Base-by-base conservation (phyloP, 2,329 filamentous ascomycete genomes). In the Aspergillus calidoustus region DNA sequence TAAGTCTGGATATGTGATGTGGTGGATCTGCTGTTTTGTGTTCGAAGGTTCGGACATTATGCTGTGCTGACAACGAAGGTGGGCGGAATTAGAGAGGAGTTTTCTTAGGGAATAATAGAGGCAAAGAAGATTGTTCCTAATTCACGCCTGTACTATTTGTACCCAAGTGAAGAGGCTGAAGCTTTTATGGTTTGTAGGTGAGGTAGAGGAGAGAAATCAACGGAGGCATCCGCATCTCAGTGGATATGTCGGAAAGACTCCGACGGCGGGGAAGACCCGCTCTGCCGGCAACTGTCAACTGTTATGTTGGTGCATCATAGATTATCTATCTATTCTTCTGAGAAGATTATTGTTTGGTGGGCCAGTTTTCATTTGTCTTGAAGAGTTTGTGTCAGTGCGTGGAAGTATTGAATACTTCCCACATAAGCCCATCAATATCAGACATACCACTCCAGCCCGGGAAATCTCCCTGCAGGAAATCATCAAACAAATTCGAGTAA, bases 361-460 rank as follows among this genome's bases (percentile, higher is more conserved):
- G 6, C 7, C 2, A 34, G 25, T 41, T 15, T 15, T 6, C 34
- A n/a, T 11, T n/a, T 34, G 25, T 3, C 15, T 51, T 31, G 22
- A 23, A 22, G 8, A 9, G 25, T 22, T 30, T 7, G 22, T 5
- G 15, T 54, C 22, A 60, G 19, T 30, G 46, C 22, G 34, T 28
- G 28, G 25, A n/a, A 38, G 19, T 58, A 19, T 59, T 64, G 52
- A 74, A 70, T 4, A 74, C 55, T 25, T 72, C 71, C 63, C 70
- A 71, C 65, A 75, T 71, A 8, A 74, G 63, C 41, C 66, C 67
- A 55, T 74, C 73, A 48, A 74, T 71, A 52, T 74, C 69, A 6
- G 69, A 66, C 46, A 67, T 64, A 1, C 69, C 72, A 22, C 60
- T 61, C 60, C 71, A 66, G 49, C 72, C 68, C 61, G 68, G 64